Conservation (phyloP, 2,329 filamentous ascomycete species). For the Zymoseptoria passerinii region DNA sequence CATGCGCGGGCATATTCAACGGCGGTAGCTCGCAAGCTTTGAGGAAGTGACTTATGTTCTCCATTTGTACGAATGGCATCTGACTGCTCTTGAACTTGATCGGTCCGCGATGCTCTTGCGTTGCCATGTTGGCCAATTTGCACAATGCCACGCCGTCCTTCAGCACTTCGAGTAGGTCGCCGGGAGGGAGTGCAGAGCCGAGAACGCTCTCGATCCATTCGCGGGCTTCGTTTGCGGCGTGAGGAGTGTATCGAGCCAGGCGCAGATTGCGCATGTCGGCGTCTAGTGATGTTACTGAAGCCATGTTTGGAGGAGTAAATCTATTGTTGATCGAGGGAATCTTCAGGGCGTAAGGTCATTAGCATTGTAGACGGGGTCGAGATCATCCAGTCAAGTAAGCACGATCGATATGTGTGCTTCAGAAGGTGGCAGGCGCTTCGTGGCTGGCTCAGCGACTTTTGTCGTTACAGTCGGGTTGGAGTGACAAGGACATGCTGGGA, state of each 20-base stretch:
- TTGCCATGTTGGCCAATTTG: constrained; percentile 78
- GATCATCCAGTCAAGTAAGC: not conserved
- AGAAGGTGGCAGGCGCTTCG: not conserved
- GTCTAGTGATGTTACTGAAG: constrained; percentile 86
- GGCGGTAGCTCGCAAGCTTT: constrained; percentile 77
- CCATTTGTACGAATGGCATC: constrained; percentile 99
- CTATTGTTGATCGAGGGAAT: not conserved
- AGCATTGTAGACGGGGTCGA: not conserved
- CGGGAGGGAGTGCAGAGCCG: constrained; percentile 60
- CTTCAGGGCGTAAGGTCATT: not conserved
- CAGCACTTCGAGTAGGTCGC: constrained; percentile 74
- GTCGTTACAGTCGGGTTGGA: not conserved
- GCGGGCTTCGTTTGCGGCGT: constrained; percentile 76
- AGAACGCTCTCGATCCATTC: constrained; percentile 78
- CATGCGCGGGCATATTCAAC: constrained; percentile 81
- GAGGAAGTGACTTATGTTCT: constrained; percentile 96
- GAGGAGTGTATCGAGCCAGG: constrained; percentile 84
- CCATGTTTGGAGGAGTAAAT: constrained; percentile 50
- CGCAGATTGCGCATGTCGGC: constrained; percentile 92
- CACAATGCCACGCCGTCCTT: constrained; percentile 90
- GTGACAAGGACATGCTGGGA: not conserved
- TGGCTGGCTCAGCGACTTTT: not conserved
- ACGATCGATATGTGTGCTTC: not conserved
- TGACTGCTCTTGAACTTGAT: constrained; percentile 83
- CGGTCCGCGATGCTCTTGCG: constrained; percentile 65